Evolutionary conservation across 2,329 filamentous ascomycete species (phyloP).

Genomic region (Drechmeria coniospora): DNA sequence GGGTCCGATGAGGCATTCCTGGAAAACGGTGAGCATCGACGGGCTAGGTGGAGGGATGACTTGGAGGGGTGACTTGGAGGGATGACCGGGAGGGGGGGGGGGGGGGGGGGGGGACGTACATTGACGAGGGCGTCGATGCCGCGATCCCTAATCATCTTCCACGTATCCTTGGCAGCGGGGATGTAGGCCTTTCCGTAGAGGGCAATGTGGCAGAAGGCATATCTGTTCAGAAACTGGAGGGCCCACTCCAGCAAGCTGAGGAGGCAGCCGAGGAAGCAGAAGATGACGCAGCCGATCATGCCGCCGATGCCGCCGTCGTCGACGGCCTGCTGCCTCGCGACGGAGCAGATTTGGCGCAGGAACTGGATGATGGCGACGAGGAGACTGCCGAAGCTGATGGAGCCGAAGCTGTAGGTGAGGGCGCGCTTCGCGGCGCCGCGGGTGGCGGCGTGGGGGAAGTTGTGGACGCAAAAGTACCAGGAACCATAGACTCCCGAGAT

Average conservation of each 20-base stretch:
- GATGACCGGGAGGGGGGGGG: too few relatives aligned
- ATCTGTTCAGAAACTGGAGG: conserved; percentile 77
- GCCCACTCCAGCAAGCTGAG: conserved; percentile 72
- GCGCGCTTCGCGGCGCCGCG: conserved; percentile 69
- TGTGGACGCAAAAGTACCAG: conserved; percentile 71
- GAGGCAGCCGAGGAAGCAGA: conserved; percentile 64
- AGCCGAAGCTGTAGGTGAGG: conserved; percentile 83
- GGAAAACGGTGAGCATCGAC: too few relatives aligned
- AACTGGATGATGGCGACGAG: conserved; percentile 79
- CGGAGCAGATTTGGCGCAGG: conserved; percentile 64
- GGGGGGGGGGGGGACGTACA: conserved; percentile 12
- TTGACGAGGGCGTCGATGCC: conserved; percentile 84
- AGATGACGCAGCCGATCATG: conserved; percentile 46
- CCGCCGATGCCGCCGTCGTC: conserved; percentile 62
- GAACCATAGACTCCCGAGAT: conserved; percentile 81
- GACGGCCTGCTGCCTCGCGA: conserved; percentile 48
- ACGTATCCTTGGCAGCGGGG: conserved; percentile 74
- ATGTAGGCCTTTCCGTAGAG: conserved; percentile 85
- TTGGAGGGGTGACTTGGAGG: background rate
- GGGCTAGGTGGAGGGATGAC: background rate
- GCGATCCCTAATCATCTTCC: conserved; percentile 81
- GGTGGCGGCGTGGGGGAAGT: conserved; percentile 64
- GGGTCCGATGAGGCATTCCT: conserved; percentile 64
- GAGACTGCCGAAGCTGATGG: conserved; percentile 73
- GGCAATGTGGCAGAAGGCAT: conserved; percentile 85